Base-by-base conservation (phyloP, 768 basidiomycete genomes). In the Megacollybia marginata region DNA sequence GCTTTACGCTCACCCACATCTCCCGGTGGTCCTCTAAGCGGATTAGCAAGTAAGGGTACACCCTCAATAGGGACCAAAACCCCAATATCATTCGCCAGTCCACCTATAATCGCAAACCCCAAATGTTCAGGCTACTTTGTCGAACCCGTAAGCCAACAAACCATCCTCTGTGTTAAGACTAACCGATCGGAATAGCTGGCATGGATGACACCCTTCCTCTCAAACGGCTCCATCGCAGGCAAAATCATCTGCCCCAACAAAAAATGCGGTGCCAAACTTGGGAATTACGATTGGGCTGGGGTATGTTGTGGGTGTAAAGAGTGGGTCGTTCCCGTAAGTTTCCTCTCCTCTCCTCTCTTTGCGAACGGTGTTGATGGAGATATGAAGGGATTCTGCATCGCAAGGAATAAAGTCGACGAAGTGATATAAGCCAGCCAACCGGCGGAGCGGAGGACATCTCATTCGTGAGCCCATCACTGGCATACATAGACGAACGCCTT, bases 231-330 rank as follows among this genome's bases (percentile, higher is more conserved):
- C 42, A 69, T 94, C 34, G 78, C 83, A 0, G 96, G 96, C 15
- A 96, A 93, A 74, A 88, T 99, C 56, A 52, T 78, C 0, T 99
- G 96, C 58, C 96, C 96, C 4, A 95, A 94, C 65, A 76, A 83
- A 58, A 92, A 89, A 59, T 99, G 96, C 58, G 76, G 77, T 2
- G 83, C 80, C 20, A 99, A 99, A 69, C 73, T 99, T 15, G 96
- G 96, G 2, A 96, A 90, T 63, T 98, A 84, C 57, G 93, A 96
- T 62, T 99, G 96, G 96, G 92, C 93, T 5, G 95, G 95, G 0
- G 82, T 90, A 28, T 80, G 84, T 58, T 95, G 93, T 61, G 86
- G 89, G 19, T 97, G 93, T 61, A 88, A 85, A 57, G 81, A 83
- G 59, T 97, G 93, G 93, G 88, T 95, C 23, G 85, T 83, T 9